Evolutionary conservation across 2,329 filamentous ascomycete genomes (phyloP).

Genomic region (Lachnellula suecica): DNA sequence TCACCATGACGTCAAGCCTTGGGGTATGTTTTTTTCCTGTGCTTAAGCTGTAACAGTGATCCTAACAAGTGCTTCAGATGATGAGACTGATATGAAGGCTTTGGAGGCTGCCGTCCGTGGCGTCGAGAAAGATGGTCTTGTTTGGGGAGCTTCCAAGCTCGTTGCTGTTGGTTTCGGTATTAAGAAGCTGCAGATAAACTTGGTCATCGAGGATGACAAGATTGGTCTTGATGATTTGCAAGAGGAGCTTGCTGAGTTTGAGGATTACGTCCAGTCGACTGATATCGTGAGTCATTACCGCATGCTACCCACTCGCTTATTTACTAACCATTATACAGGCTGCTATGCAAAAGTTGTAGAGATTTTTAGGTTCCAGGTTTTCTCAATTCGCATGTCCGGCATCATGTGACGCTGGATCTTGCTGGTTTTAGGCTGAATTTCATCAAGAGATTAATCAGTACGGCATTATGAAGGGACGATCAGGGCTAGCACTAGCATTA

Average conservation of each 20-base stretch:
- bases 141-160: conserved; percentile 92
- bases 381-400: conserved; percentile 13
- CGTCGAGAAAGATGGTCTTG: conserved; percentile 90
- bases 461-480: conserved; percentile 30
- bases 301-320: conserved; percentile 12
- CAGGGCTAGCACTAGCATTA: conserved; percentile 21
- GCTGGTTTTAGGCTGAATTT: conserved; percentile 22
- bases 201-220: conserved; percentile 97
- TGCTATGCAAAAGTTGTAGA: conserved; percentile 92
- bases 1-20: conserved; percentile 96
- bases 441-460: conserved; percentile 16
- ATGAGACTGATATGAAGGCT: conserved; percentile 87
- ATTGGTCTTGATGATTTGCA: conserved; percentile 84
- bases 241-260: conserved; percentile 79
- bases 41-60: neutral
- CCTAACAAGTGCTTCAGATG: conserved; percentile 53
- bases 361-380: conserved; percentile 21
- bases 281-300: conserved; percentile 62
- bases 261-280: conserved; percentile 95
- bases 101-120: conserved; percentile 78
- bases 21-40: conserved; percentile 67
- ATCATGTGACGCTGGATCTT: conserved; percentile 24
- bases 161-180: conserved; percentile 94
- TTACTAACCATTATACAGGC: conserved; percentile 37
- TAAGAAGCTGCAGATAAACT: conserved; percentile 98